Percentiles rank a stretch among this genome's conserved stretches.
Evolutionary conservation across 306 rosid genomes (phyloP).

Genomic region (Cucurbita moschata): DNA sequence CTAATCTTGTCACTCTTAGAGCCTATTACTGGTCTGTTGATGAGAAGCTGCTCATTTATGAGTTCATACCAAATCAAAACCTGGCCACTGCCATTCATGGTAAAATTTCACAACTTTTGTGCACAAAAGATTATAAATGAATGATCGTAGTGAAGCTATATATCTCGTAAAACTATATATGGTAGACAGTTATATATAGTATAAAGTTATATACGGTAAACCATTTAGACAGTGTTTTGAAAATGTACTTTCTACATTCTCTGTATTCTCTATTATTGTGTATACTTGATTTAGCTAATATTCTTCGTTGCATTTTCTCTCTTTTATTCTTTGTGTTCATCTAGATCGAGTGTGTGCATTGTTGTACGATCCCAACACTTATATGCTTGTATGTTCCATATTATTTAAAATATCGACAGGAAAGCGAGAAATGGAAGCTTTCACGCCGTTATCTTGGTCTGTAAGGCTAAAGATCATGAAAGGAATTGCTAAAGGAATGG

Average conservation of each 20-base stretch:
- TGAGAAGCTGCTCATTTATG: constrained; percentile 91
- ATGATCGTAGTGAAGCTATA: background rate
- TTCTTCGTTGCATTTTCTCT: no score
- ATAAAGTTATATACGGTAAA: no score
- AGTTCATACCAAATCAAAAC: constrained; percentile 72
- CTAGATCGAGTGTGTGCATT: no score
- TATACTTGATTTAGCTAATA: no score
- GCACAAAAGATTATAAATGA: constrained; percentile 9
- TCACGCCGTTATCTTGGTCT: constrained; percentile 54
- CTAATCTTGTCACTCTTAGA: constrained; percentile 60
- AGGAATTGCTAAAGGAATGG: constrained; percentile 78
- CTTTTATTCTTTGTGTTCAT: no score
- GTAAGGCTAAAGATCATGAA: constrained; percentile 56
- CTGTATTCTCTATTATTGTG: no score
- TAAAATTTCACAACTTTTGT: constrained; percentile 11
- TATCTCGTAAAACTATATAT: no score
- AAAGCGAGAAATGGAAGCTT: constrained; percentile 48
- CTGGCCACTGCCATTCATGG: constrained; percentile 86
- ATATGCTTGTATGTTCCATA: background rate
- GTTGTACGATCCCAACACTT: background rate
- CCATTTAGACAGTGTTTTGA: no score
- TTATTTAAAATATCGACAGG: constrained; percentile 25
- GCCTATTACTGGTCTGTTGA: constrained; percentile 98
- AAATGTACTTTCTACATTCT: no score
- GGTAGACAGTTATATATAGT: no score